Conservation (phyloP, 2,329 filamentous ascomycete species). For the Diaporthe amygdali region DNA sequence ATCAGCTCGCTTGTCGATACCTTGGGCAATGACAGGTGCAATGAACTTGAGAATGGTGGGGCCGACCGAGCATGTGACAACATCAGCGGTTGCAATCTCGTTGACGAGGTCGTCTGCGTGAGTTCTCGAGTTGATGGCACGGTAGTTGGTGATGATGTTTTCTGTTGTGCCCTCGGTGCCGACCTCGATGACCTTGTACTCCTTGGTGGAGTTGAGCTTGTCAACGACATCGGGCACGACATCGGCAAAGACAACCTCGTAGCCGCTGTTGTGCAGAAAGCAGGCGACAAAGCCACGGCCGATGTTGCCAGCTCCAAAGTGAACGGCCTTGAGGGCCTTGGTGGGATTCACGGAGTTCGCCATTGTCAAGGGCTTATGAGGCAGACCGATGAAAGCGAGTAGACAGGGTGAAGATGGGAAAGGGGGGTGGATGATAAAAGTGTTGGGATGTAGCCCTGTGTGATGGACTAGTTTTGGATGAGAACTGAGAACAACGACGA, state of each 20-base stretch:
- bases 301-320: slow-evolving; percentile 88
- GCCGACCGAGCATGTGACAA: slow-evolving; percentile 96
- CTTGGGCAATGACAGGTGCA: slow-evolving; percentile 93
- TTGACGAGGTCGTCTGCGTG: slow-evolving; percentile 81
- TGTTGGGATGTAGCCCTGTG: background rate
- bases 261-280: slow-evolving; percentile 93
- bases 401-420: background rate
- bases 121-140: slow-evolving; percentile 92
- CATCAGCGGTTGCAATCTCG: slow-evolving; percentile 84
- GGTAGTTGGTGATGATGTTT: slow-evolving; percentile 92
- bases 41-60: slow-evolving; percentile 97
- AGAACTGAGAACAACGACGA: background rate
- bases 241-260: slow-evolving; percentile 95
- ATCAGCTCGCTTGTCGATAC: slow-evolving; percentile 77
- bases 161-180: slow-evolving; percentile 80
- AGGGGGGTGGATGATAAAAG: background rate
- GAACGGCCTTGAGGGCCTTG: slow-evolving; percentile 71
- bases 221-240: slow-evolving; percentile 86
- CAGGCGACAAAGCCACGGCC: slow-evolving; percentile 87
- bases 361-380: slow-evolving; percentile 40
- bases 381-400: background rate
- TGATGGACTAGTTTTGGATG: background rate
- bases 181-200: slow-evolving; percentile 93
- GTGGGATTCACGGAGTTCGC: slow-evolving; percentile 28
- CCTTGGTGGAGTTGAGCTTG: slow-evolving; percentile 73